phyloP scores from a whole-genome alignment of 139 green algal species.

The Diplosphaera chodatii region DNA sequence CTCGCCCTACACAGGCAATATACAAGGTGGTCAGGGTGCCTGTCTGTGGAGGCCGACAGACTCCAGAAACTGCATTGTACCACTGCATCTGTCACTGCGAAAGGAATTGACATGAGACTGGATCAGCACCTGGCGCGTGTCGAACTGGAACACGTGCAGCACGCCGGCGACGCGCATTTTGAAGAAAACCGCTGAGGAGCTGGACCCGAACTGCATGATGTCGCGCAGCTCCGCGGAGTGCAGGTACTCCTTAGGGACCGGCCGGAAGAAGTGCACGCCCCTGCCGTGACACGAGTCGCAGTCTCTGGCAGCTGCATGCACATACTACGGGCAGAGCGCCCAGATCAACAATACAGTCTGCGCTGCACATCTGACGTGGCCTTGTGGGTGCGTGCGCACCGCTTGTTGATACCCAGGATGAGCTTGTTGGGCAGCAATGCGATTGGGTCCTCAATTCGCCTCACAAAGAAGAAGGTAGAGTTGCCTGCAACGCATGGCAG shows the following conservation, averaged over 20 bases:
- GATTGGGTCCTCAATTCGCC: constrained; percentile 91
- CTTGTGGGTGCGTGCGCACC: constrained; percentile 51
- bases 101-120: not conserved
- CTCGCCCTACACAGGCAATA: constrained; percentile 69
- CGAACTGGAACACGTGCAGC: constrained; percentile 98
- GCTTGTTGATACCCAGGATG: constrained; percentile 97
- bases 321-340: too few species aligned
- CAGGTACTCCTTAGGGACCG: constrained; percentile 95
- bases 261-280: constrained; percentile 87
- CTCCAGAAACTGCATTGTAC: not conserved
- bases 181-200: constrained; percentile 90
- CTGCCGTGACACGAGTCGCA: constrained; percentile 14
- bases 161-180: constrained; percentile 96
- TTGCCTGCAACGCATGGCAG: constrained; percentile 30
- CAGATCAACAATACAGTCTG: too few species aligned
- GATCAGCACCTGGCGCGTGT: constrained; percentile 48
- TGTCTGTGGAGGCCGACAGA: too few species aligned
- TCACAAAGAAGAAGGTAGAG: constrained; percentile 74
- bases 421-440: constrained; percentile 88
- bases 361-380: constrained; percentile 34
- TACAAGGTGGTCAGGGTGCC: not conserved
- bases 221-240: constrained; percentile 92
- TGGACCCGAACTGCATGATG: constrained; percentile 95
- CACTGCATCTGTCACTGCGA: too few species aligned
- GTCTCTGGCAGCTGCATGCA: too few species aligned